Evolutionary conservation across 306 rosid genomes (phyloP).

Genomic region (Vigna nakashimae): DNA sequence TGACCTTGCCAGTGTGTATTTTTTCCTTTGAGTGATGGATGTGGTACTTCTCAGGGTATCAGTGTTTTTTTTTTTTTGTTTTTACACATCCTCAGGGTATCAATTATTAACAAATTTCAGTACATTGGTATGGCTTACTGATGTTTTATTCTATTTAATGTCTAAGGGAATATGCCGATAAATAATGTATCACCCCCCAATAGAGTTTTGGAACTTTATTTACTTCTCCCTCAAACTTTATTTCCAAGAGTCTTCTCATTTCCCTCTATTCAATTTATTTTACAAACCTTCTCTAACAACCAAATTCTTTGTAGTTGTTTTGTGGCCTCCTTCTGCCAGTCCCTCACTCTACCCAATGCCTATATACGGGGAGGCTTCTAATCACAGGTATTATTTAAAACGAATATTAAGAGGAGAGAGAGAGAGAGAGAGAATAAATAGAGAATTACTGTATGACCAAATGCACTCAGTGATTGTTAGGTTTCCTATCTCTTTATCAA

Average conservation of each 20-base stretch:
- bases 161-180: conserved; percentile 11
- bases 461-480: conserved; percentile 29
- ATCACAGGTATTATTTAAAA: conserved; percentile 70
- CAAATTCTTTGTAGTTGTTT: conserved; percentile 62
- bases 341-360: conserved; percentile 83
- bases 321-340: conserved; percentile 98
- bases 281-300: conserved; percentile 34
- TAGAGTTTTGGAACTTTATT: conserved; percentile 27
- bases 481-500: conserved; percentile 25
- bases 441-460: conserved; percentile 3
- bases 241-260: neutral
- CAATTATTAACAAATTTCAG: conserved; percentile 29
- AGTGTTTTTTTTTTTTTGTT: too few relatives aligned
- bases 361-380: conserved; percentile 94
- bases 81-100: conserved; percentile 2
- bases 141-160: conserved; percentile 32
- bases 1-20: neutral
- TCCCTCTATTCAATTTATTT: neutral
- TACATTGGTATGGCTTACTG: conserved; percentile 1
- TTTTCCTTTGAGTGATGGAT: neutral
- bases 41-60: conserved; percentile 11
- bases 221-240: conserved; percentile 20
- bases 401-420: conserved; percentile 2
- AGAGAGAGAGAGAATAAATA: conserved; percentile 22
- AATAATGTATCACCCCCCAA: neutral